A percentile compares a stretch with the other conserved stretches of the same genome.
These are phyloP conservation scores for Mycena sp. DNA, from an alignment of 1,284 basidiomycete species.

Conservation along the genomic window DNA sequence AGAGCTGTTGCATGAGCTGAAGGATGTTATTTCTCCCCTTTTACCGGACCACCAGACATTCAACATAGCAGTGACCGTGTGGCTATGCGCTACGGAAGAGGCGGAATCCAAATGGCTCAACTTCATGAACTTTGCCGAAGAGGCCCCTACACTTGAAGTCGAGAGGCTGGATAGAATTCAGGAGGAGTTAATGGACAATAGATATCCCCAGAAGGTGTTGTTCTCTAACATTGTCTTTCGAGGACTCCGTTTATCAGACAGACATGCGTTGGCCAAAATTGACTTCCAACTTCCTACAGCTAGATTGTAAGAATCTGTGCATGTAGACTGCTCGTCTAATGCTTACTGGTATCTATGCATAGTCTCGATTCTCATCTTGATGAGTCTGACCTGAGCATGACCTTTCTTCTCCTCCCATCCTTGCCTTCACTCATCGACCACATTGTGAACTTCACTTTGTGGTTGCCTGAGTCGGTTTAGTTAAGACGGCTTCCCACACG, in stretches of 20 bases:
- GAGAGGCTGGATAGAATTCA: conserved; percentile 3
- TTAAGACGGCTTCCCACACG: conserved; percentile 14
- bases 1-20: not conserved
- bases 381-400: conserved; percentile 23
- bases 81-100: conserved; percentile 23
- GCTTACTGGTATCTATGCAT: too few relatives aligned
- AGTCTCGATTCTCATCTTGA: not conserved
- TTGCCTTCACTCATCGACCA: conserved; percentile 21
- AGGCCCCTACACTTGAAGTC: too few relatives aligned
- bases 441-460: conserved; percentile 25
- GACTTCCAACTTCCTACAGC: conserved; percentile 19
- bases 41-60: conserved; percentile 25
- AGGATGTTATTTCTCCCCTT: conserved; percentile 23
- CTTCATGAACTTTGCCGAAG: too few relatives aligned
- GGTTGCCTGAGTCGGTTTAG: conserved; percentile 26
- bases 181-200: too few relatives aligned
- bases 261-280: conserved; percentile 17
- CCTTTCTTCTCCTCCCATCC: conserved; percentile 29
- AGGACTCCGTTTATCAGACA: conserved; percentile 23
- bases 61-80: conserved; percentile 27
- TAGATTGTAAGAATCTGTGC: conserved; percentile 6
- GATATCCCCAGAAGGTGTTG: conserved; percentile 22
- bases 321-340: too few relatives aligned
- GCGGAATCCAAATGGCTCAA: conserved; percentile 1
- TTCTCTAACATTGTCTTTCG: conserved; percentile 28